Evolutionary conservation across 352 stramenopile species (phyloP), one percentile per base, ranked within the genome.

Genomic region (Globisporangium heterothallicum): DNA sequence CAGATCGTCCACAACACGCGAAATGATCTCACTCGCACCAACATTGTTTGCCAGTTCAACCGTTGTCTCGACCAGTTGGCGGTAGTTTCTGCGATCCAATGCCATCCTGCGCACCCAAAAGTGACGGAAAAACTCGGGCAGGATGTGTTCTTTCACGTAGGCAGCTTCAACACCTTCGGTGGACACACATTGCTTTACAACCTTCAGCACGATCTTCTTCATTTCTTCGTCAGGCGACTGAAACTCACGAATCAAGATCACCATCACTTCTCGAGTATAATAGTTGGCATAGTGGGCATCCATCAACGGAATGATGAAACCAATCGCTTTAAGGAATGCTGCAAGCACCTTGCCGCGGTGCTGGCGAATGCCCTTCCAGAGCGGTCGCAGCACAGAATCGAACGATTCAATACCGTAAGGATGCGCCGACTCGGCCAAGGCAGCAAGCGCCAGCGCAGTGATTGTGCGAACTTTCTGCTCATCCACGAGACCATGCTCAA

Each of bases 391-490:
- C 16, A 99, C 96, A 6, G 88, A 95, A 73, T 99, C 97, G 71
- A 99, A 99, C 56, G 90, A 98, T 71, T 99, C 97, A 63, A 99
- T 99, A 62, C 97, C 97, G 68, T 99, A 99, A 22, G 97, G 97
- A 70, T 99, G 94, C 8, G 96, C 92, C 5, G 96, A 94, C 66
- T 99, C 97, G 3, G 97, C 97, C 24, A 99, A 73, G 12, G 96
- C 96, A 6, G 96, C 94, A n/a, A 99, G 72, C 16, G 97, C 97
- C 19, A 99, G 75, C 13, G 97, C 97, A 10, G 94, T 98, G 57
- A 99, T 99, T n/a, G 93, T 99, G 24, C 88, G 87, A 7, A 99
- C 96, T 61, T 99, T 99, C 61, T 98, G 95, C 42, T 99, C 96
- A 63, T 99, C 97, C 27, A 92, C 89, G 26, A 99, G 75, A 2